phyloP scores from a whole-genome alignment of 306 rosid species.

The Rubus idaeus region DNA sequence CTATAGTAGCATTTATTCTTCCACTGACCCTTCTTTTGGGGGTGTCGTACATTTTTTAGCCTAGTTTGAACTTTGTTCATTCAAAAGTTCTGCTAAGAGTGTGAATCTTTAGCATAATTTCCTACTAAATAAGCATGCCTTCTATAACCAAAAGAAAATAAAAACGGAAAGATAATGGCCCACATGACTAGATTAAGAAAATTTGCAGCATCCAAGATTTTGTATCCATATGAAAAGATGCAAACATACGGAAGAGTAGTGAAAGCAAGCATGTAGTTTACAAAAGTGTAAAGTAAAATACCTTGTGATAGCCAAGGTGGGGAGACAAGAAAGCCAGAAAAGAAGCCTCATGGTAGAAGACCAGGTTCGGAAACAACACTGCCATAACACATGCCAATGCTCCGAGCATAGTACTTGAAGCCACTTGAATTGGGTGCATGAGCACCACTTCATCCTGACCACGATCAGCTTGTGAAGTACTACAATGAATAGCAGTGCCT shows the following conservation, averaged over 20 bases:
- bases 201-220: background rate
- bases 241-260: background rate
- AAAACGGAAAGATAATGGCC: background rate
- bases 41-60: background rate
- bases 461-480: conserved; percentile 24
- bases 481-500: conserved; percentile 45
- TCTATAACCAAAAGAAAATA: background rate
- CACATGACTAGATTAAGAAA: background rate
- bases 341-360: conserved; percentile 9
- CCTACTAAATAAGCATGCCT: background rate
- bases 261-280: background rate
- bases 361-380: conserved; percentile 50
- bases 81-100: background rate
- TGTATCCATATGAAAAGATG: background rate
- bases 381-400: conserved; percentile 63
- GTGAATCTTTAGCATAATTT: background rate
- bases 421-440: conserved; percentile 53
- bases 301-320: conserved; percentile 48
- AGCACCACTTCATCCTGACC: background rate
- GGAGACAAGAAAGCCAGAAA: conserved; percentile 63
- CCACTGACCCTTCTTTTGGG: background rate
- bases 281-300: background rate
- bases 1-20: background rate
- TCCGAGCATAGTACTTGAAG: conserved; percentile 56
- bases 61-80: background rate